Evolutionary conservation across 1,284 basidiomycete genomes (phyloP).

Genomic region (Ceratobasidium sp.): DNA sequence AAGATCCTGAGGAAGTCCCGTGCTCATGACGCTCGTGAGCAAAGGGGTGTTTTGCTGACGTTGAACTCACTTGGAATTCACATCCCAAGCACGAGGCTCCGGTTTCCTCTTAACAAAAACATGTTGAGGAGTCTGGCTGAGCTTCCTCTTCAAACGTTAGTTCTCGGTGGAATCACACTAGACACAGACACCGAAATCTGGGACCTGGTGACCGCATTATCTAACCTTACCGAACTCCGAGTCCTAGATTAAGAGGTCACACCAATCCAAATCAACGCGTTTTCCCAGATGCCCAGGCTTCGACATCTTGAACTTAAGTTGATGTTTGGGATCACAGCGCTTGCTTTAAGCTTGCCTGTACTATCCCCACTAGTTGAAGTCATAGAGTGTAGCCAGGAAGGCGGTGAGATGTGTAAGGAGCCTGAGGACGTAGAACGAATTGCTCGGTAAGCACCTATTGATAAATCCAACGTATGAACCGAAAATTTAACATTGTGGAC

Average conservation of each 20-base stretch:
- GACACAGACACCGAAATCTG: too few relatives aligned
- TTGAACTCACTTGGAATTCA: background rate
- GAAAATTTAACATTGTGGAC: background rate
- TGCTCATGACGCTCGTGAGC: too few relatives aligned
- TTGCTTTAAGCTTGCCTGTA: background rate
- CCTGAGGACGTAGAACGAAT: background rate
- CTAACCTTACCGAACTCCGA: background rate
- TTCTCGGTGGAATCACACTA: background rate
- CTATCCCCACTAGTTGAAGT: background rate
- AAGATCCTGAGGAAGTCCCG: too few relatives aligned
- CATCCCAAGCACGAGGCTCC: background rate
- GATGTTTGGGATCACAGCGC: background rate
- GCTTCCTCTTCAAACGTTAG: constrained; percentile 8
- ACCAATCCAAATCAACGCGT: background rate
- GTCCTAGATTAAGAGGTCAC: background rate
- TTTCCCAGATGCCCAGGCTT: background rate
- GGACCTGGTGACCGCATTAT: background rate
- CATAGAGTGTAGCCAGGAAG: background rate
- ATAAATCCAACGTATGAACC: background rate
- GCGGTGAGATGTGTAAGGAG: background rate
- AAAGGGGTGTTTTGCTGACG: too few relatives aligned
- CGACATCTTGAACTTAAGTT: background rate
- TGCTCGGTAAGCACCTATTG: background rate
- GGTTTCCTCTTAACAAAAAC: background rate
- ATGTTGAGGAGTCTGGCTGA: background rate